Conservation (phyloP, 352 stramenopile species). For the Phytophthora citrophthora region DNA sequence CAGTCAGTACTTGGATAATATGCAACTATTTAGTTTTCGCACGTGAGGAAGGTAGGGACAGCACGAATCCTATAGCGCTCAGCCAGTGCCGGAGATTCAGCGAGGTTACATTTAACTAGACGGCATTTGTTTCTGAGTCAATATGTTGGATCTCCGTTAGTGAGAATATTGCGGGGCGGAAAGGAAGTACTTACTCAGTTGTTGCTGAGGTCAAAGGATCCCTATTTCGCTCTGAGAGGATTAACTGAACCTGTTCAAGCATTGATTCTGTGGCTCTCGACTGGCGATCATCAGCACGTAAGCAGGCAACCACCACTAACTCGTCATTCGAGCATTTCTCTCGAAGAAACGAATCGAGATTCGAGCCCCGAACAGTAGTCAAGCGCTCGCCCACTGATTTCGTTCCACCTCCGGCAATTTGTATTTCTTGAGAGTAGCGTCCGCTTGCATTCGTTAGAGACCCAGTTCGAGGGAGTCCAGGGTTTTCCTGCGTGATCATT, state of each 20-base stretch:
- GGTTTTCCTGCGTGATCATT: constrained; percentile 65
- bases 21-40: constrained; percentile 3
- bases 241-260: constrained; percentile 63
- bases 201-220: constrained; percentile 4
- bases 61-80: constrained; percentile 76
- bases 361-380: constrained; percentile 38
- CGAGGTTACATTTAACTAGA: constrained; percentile 79
- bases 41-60: constrained; percentile 80
- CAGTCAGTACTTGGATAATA: neutral
- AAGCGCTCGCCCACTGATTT: constrained; percentile 48
- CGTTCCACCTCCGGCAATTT: constrained; percentile 43
- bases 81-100: constrained; percentile 58
- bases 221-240: constrained; percentile 28
- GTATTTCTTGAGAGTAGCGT: constrained; percentile 74
- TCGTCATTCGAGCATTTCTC: constrained; percentile 44
- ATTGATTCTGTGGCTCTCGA: constrained; percentile 57
- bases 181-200: constrained; percentile 6
- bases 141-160: constrained; percentile 1
- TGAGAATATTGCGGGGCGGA: neutral
- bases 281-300: constrained; percentile 68
- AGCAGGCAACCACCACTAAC: constrained; percentile 72
- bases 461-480: constrained; percentile 57
- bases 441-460: constrained; percentile 76
- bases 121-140: constrained; percentile 43
- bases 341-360: constrained; percentile 61